Conservation (phyloP, 2,329 filamentous ascomycete species). For the Hymenoscyphus repandus region DNA sequence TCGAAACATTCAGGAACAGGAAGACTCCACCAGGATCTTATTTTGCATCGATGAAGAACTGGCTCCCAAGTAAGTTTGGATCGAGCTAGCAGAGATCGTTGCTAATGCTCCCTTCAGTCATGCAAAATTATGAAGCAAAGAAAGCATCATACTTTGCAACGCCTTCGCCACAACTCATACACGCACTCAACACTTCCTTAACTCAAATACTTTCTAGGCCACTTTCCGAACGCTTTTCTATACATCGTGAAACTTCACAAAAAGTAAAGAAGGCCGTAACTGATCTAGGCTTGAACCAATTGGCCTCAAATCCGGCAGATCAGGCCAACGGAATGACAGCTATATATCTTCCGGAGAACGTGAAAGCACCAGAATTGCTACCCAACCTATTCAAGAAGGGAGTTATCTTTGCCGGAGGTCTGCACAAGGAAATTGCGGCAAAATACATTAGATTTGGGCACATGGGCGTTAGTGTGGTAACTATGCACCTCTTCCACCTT, state of each 20-base stretch:
- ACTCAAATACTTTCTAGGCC: slow-evolving; percentile 79
- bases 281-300: slow-evolving; percentile 78
- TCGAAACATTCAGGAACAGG: slow-evolving; percentile 72
- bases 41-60: slow-evolving; percentile 96
- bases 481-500: slow-evolving; percentile 30
- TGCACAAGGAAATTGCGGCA: slow-evolving; percentile 91
- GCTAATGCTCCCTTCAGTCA: slow-evolving; percentile 51
- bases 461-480: slow-evolving; percentile 88
- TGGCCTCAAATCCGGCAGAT: slow-evolving; percentile 79
- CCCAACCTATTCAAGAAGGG: slow-evolving; percentile 81
- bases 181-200: slow-evolving; percentile 84
- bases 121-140: slow-evolving; percentile 98
- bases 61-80: slow-evolving; percentile 69
- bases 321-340: slow-evolving; percentile 98
- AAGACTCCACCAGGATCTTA: slow-evolving; percentile 81
- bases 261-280: slow-evolving; percentile 79
- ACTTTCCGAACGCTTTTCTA: slow-evolving; percentile 75
- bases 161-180: slow-evolving; percentile 88
- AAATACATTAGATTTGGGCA: slow-evolving; percentile 96
- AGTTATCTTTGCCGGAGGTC: slow-evolving; percentile 88
- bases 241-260: slow-evolving; percentile 73
- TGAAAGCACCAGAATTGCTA: slow-evolving; percentile 76
- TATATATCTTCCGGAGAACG: slow-evolving; percentile 83
- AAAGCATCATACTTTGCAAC: slow-evolving; percentile 98
- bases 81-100: not conserved